Conservation (phyloP, 1,284 basidiomycete species). For the Ustilago esculenta region DNA sequence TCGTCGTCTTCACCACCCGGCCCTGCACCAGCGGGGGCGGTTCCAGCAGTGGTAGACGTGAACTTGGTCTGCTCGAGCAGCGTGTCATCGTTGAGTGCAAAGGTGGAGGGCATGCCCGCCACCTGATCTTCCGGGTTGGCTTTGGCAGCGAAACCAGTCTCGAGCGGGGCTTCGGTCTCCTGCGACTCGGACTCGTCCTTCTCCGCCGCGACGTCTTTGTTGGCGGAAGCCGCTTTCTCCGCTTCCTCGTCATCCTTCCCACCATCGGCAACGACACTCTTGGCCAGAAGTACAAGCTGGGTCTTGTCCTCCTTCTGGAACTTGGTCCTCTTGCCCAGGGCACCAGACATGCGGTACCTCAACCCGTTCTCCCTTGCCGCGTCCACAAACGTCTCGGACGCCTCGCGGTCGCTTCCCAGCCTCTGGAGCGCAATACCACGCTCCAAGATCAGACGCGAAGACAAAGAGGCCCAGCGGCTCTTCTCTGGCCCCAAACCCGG, state of each 20-base stretch:
- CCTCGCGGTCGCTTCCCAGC: constrained; percentile 78
- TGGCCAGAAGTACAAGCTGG: constrained; percentile 92
- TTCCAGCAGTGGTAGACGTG: constrained; percentile 70
- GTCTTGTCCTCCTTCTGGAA: constrained; percentile 87
- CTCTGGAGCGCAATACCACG: constrained; percentile 81
- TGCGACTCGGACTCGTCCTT: constrained; percentile 19
- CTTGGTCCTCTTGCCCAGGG: constrained; percentile 91
- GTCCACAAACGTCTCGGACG: constrained; percentile 80
- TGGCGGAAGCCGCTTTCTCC: constrained; percentile 31
- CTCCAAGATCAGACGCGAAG: constrained; percentile 79
- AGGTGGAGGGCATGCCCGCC: constrained; percentile 75
- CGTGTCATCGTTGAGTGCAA: constrained; percentile 93
- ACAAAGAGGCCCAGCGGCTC: constrained; percentile 72
- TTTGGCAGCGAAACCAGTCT: constrained; percentile 48
- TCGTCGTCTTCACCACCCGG: constrained; percentile 62
- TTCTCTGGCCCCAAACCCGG: background rate
- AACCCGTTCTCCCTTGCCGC: constrained; percentile 82
- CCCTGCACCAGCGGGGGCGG: constrained; percentile 71
- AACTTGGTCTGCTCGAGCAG: constrained; percentile 93
- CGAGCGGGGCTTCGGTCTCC: constrained; percentile 10
- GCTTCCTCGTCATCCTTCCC: constrained; percentile 45
- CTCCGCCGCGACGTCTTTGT: constrained; percentile 18
- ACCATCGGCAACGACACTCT: constrained; percentile 71
- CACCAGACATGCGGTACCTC: constrained; percentile 90
- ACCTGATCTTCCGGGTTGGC: constrained; percentile 50